Conservation (phyloP, 2,329 filamentous ascomycete genomes). For the Didymella segeticola region DNA sequence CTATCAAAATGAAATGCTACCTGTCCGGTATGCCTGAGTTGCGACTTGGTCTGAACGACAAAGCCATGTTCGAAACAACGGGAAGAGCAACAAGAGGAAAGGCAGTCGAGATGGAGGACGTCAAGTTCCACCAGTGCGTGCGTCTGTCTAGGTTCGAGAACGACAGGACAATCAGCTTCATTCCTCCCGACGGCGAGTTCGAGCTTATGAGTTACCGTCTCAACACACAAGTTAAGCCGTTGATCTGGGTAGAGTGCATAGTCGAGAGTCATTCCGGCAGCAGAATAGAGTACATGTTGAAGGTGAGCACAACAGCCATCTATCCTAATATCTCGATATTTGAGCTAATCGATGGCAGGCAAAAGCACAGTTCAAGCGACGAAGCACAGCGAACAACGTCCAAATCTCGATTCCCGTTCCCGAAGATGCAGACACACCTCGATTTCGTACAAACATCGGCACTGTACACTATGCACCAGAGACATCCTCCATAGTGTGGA, state of each 20-base stretch:
- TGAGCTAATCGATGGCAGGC: slow-evolving; percentile 59
- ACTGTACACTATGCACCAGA: slow-evolving; percentile 97
- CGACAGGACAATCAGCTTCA: slow-evolving; percentile 97
- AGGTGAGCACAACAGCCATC: slow-evolving; percentile 60
- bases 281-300: slow-evolving; percentile 98
- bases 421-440: slow-evolving; percentile 93
- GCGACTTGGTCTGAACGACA: slow-evolving; percentile 93
- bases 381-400: slow-evolving; percentile 97
- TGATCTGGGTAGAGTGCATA: slow-evolving; percentile 98
- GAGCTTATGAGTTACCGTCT: slow-evolving; percentile 99
- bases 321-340: too few species aligned
- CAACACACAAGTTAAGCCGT: slow-evolving; percentile 96
- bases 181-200: slow-evolving; percentile 97
- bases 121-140: slow-evolving; percentile 99
- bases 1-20: slow-evolving; percentile 99
- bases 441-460: slow-evolving; percentile 97
- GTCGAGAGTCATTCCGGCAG: slow-evolving; percentile 96
- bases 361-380: slow-evolving; percentile 95
- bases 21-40: slow-evolving; percentile 97
- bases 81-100: slow-evolving; percentile 93
- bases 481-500: slow-evolving; percentile 98
- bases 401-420: slow-evolving; percentile 97
- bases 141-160: slow-evolving; percentile 96
- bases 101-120: slow-evolving; percentile 99
- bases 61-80: slow-evolving; percentile 99